Conservation (phyloP, 1,139 yeast genomes). For the Geotrichum citri-aurantii region DNA sequence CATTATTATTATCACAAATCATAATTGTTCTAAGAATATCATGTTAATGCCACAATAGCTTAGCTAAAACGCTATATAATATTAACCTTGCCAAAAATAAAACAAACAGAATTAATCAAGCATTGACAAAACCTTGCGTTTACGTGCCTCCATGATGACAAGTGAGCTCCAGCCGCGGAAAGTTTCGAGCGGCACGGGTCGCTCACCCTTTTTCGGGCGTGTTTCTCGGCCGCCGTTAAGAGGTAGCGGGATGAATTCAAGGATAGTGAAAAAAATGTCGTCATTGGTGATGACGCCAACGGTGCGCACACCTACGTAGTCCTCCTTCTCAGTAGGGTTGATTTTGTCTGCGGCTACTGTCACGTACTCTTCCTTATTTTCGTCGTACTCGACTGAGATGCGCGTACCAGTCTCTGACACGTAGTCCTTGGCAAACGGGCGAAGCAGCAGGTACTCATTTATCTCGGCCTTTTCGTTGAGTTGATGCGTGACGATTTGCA, state of each 20-base stretch:
- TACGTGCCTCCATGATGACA: slow-evolving; percentile 14
- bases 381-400: slow-evolving; percentile 5
- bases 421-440: slow-evolving; percentile 5
- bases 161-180: slow-evolving; percentile 17
- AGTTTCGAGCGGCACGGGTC: slow-evolving; percentile 9
- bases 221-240: slow-evolving; percentile 16
- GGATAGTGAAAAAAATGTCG: not conserved
- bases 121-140: not conserved
- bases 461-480: not conserved
- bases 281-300: slow-evolving; percentile 9
- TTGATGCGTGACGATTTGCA: slow-evolving; percentile 12
- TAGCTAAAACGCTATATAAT: not conserved
- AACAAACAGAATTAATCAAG: not conserved
- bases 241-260: slow-evolving; percentile 18
- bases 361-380: not conserved
- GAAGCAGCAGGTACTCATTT: slow-evolving; percentile 5
- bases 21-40: not conserved
- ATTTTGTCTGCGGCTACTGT: not conserved
- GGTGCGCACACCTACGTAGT: slow-evolving; percentile 6
- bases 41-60: not conserved
- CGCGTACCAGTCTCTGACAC: slow-evolving; percentile 5
- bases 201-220: slow-evolving; percentile 3
- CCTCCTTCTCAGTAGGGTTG: slow-evolving; percentile 1
- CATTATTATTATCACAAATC: not conserved
- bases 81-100: not conserved